phyloP scores from a whole-genome alignment of 2,329 filamentous ascomycete species.

The Cytospora paraplurivora region DNA sequence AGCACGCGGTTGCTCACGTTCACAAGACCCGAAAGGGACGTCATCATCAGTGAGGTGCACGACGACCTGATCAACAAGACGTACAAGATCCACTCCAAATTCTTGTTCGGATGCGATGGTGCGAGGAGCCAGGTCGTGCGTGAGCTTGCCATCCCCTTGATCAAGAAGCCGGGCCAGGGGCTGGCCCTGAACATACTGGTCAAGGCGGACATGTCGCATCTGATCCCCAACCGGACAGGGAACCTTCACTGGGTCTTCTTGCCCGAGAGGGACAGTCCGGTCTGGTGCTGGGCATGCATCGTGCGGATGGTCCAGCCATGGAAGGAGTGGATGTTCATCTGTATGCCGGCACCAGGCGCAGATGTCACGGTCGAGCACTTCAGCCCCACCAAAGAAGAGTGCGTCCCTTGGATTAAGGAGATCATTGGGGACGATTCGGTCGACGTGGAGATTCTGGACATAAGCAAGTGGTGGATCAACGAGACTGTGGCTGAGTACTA shows the following conservation, averaged over 20 bases:
- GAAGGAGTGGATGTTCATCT: slow-evolving; percentile 63
- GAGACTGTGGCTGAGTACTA: slow-evolving; percentile 63
- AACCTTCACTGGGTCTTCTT: slow-evolving; percentile 64
- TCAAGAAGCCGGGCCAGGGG: slow-evolving; percentile 39
- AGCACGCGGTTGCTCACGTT: slow-evolving; percentile 44
- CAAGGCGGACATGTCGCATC: slow-evolving; percentile 49
- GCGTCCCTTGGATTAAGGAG: slow-evolving; percentile 46
- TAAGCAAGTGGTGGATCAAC: slow-evolving; percentile 63
- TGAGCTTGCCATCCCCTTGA: slow-evolving; percentile 41
- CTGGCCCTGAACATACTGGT: slow-evolving; percentile 46
- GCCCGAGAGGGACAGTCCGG: slow-evolving; percentile 53
- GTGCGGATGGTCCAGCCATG: slow-evolving; percentile 65
- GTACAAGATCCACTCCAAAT: slow-evolving; percentile 49
- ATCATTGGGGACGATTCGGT: slow-evolving; percentile 58
- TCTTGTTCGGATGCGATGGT: slow-evolving; percentile 59
- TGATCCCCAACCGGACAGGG: slow-evolving; percentile 52
- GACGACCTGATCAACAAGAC: slow-evolving; percentile 3
- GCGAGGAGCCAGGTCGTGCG: slow-evolving; percentile 43
- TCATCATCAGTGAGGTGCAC: slow-evolving; percentile 25
- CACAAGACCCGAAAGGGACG: slow-evolving; percentile 29
- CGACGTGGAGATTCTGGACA: slow-evolving; percentile 51
- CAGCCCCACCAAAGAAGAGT: slow-evolving; percentile 50
- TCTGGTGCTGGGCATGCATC: slow-evolving; percentile 53
- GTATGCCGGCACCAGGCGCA: slow-evolving; percentile 47
- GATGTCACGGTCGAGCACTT: slow-evolving; percentile 39